Evolutionary conservation across 352 stramenopile species (phyloP).

Genomic region (Blastocystis sp.): DNA sequence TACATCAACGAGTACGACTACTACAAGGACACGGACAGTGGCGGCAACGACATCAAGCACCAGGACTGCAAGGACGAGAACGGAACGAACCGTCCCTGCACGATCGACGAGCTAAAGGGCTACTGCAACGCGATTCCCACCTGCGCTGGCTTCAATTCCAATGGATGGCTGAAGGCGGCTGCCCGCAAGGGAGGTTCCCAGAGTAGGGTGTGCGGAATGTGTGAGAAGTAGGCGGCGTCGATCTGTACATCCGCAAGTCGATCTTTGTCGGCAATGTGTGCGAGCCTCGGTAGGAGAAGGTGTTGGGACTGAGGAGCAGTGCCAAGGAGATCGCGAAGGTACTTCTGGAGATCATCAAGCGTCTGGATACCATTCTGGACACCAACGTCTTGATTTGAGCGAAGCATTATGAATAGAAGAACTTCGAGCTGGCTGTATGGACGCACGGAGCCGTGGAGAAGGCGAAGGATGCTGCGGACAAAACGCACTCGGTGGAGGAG

Average conservation of each 20-base stretch:
- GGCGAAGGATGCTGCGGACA: neutral
- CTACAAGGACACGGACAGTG: neutral
- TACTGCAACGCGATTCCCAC: neutral
- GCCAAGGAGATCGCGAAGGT: neutral
- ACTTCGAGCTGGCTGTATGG: slow-evolving; percentile 4
- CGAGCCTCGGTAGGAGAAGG: neutral
- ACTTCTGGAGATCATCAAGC: neutral
- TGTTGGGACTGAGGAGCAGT: neutral
- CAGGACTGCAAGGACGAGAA: neutral
- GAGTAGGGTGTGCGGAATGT: neutral
- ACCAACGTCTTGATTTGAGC: neutral
- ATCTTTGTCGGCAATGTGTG: neutral
- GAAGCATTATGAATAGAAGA: neutral
- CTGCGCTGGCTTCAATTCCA: slow-evolving; percentile 32
- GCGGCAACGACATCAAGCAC: neutral
- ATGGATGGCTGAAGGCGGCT: slow-evolving; percentile 2
- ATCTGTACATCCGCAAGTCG: neutral
- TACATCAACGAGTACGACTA: neutral
- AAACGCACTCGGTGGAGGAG: neutral
- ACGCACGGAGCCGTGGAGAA: neutral
- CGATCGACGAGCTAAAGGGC: neutral
- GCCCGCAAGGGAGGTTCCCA: neutral
- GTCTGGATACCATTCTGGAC: neutral
- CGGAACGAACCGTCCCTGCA: neutral
- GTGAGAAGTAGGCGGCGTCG: neutral